Evolutionary conservation across 768 basidiomycete genomes (phyloP).

Genomic region (Clathrus columnatus): DNA sequence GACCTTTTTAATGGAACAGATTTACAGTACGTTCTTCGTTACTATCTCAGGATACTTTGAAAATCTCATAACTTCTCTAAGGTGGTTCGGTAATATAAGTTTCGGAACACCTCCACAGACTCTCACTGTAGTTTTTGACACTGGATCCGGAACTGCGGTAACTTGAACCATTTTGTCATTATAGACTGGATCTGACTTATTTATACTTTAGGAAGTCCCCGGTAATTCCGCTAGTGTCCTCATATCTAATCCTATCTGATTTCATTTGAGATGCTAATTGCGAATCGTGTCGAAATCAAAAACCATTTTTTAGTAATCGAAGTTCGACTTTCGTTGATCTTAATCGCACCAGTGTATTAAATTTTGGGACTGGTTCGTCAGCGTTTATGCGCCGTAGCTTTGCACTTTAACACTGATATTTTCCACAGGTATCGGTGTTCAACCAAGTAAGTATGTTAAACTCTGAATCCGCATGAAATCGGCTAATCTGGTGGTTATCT

Average conservation of each 20-base stretch:
- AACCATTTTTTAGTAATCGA: conserved; percentile 37
- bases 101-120: conserved; percentile 18
- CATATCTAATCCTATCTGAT: background rate
- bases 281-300: conserved; percentile 33
- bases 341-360: conserved; percentile 33
- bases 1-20: conserved; percentile 19
- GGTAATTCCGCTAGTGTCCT: background rate
- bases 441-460: background rate
- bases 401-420: background rate
- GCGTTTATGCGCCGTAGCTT: background rate
- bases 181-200: background rate
- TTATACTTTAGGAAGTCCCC: background rate
- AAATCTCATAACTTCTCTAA: too few relatives aligned
- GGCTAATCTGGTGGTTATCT: background rate
- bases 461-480: background rate
- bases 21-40: conserved; percentile 17
- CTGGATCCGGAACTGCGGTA: conserved; percentile 11
- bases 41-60: too few relatives aligned
- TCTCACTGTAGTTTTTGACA: conserved; percentile 18
- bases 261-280: conserved; percentile 11
- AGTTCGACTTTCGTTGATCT: conserved; percentile 45
- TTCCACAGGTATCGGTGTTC: conserved; percentile 3
- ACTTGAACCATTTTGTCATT: background rate
- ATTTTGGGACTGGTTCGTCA: conserved; percentile 39
- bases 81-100: conserved; percentile 14